Evolutionary conservation across 2,329 filamentous ascomycete genomes (phyloP).

Genomic region (Epichloe typhina): DNA sequence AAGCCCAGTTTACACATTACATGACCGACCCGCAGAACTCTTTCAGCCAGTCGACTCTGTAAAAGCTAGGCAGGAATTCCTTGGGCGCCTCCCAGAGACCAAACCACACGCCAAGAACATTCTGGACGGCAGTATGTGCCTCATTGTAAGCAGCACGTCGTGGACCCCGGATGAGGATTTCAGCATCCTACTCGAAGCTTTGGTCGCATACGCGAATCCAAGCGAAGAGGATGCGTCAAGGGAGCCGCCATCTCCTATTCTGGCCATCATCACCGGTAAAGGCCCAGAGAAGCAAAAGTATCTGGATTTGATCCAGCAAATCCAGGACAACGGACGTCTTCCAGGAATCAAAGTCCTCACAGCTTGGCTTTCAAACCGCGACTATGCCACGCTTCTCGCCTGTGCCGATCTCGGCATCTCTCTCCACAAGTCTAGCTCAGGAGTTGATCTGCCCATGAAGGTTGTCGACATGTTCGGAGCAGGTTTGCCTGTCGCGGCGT

Average conservation of each 20-base stretch:
- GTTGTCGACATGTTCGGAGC: slow-evolving; percentile 98
- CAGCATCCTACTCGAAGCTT: slow-evolving; percentile 67
- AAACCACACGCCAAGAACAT: slow-evolving; percentile 45
- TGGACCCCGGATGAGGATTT: slow-evolving; percentile 99
- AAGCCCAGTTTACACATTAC: slow-evolving; percentile 56
- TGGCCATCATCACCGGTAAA: slow-evolving; percentile 89
- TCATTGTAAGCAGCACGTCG: slow-evolving; percentile 87
- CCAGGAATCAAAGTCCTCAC: slow-evolving; percentile 60
- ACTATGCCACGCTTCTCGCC: slow-evolving; percentile 76
- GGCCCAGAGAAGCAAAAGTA: slow-evolving; percentile 75
- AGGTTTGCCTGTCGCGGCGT: slow-evolving; percentile 80
- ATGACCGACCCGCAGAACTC: slow-evolving; percentile 73
- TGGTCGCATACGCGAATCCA: slow-evolving; percentile 58
- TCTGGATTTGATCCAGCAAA: slow-evolving; percentile 45
- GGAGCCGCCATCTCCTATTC: slow-evolving; percentile 44
- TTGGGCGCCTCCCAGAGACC: slow-evolving; percentile 54
- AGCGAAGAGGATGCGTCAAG: slow-evolving; percentile 25
- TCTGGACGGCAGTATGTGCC: slow-evolving; percentile 41
- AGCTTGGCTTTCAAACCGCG: slow-evolving; percentile 70
- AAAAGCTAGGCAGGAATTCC: slow-evolving; percentile 41
- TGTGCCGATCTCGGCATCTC: slow-evolving; percentile 83
- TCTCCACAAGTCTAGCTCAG: slow-evolving; percentile 84
- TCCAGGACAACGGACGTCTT: slow-evolving; percentile 51
- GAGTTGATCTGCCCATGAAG: slow-evolving; percentile 96
- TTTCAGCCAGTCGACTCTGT: slow-evolving; percentile 55